phyloP scores from a whole-genome alignment of 495 filamentous ascomycete genomes.

The Jackrogersella multiformis region DNA sequence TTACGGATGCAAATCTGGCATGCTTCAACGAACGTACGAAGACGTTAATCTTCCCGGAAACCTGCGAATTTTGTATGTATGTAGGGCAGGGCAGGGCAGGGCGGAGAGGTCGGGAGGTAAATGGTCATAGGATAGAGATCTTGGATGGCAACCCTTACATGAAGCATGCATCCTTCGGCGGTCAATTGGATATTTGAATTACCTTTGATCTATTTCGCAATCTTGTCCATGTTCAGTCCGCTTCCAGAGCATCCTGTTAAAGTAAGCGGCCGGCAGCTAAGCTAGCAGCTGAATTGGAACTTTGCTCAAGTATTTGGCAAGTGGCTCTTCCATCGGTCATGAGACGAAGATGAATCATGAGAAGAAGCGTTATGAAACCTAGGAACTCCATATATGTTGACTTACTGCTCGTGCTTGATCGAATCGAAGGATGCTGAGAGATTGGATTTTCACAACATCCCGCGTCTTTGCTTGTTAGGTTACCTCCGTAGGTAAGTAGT shows the following conservation, averaged over 20 bases:
- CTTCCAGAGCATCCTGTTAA: too few species aligned
- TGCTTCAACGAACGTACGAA: too few species aligned
- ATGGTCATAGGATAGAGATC: too few species aligned
- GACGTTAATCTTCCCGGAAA: too few species aligned
- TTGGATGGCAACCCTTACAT: neutral
- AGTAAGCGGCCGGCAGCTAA: neutral
- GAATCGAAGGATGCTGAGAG: too few species aligned
- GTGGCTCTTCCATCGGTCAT: neutral
- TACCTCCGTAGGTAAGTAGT: too few species aligned
- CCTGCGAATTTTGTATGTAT: neutral
- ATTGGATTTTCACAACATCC: neutral
- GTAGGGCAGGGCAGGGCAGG: too few species aligned
- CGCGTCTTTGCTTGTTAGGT: too few species aligned
- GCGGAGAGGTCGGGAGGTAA: too few species aligned
- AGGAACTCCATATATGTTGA: too few species aligned
- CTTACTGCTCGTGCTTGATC: too few species aligned
- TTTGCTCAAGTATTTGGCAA: constrained; percentile 16
- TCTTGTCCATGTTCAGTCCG: constrained; percentile 10
- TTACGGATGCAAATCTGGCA: too few species aligned
- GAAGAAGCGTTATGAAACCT: neutral
- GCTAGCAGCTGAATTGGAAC: neutral
- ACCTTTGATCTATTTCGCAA: constrained; percentile 8
- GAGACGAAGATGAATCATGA: constrained; percentile 20
- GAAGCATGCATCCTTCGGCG: constrained; percentile 27
- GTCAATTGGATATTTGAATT: neutral